Conservation (phyloP, 768 basidiomycete genomes). For the Cystobasidiopsis lactophilus region DNA sequence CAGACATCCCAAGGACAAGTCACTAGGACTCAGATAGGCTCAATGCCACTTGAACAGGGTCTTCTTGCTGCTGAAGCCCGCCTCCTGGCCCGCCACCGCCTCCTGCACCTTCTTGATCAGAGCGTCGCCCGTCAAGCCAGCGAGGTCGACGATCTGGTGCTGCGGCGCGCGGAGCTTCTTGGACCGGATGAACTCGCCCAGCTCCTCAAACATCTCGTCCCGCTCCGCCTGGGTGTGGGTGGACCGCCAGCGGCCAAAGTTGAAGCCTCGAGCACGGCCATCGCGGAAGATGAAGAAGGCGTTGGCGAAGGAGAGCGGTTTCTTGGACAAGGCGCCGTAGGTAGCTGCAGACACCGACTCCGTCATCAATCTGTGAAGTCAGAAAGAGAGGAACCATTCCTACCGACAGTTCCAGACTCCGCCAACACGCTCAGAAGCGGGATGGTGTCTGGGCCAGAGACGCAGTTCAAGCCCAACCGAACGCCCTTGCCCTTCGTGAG, state of each 20-base stretch:
- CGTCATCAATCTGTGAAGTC: background rate
- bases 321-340: conserved; percentile 76
- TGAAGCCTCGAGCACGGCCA: conserved; percentile 29
- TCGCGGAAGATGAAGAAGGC: conserved; percentile 70
- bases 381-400: background rate
- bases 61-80: background rate
- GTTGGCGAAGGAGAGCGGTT: conserved; percentile 52
- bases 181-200: conserved; percentile 5
- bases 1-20: too few relatives aligned
- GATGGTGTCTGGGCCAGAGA: conserved; percentile 45
- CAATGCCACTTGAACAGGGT: background rate
- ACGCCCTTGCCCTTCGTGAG: conserved; percentile 46
- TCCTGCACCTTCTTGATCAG: conserved; percentile 23
- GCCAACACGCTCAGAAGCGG: conserved; percentile 48
- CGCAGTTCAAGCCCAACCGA: conserved; percentile 36
- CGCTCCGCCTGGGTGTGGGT: conserved; percentile 28
- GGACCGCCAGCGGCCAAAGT: conserved; percentile 2
- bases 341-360: conserved; percentile 31
- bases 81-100: background rate
- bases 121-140: conserved; percentile 25
- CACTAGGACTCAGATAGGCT: too few relatives aligned
- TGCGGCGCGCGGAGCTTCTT: conserved; percentile 43
- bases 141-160: conserved; percentile 46
- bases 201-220: conserved; percentile 30
- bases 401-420: conserved; percentile 9